These are phyloP conservation scores for Fraxinus anomala DNA, from an alignment of 257 asterid species.

Conservation along the genomic window DNA sequence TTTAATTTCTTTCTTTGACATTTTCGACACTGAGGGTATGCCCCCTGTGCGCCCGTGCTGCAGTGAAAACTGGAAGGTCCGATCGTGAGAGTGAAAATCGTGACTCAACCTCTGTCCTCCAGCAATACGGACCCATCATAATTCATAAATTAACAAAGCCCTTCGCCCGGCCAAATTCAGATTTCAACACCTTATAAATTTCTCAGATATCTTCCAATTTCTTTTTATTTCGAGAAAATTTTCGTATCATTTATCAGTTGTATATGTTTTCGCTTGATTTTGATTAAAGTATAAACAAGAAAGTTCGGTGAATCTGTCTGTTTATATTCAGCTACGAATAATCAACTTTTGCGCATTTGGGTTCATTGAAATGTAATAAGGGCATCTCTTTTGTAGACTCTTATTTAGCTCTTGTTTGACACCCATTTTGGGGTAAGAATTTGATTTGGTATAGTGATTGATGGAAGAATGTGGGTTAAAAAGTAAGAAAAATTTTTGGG, in stretches of 20 bases:
- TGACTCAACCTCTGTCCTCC: too few species aligned
- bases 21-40: too few species aligned
- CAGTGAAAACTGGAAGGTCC: too few species aligned
- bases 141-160: not conserved
- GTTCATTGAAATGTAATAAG: conserved; percentile 17
- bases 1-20: too few species aligned
- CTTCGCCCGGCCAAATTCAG: not conserved
- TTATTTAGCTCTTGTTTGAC: too few species aligned
- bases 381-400: not conserved
- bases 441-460: too few species aligned
- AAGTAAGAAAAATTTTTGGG: too few species aligned
- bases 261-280: conserved; percentile 14
- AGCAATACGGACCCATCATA: not conserved
- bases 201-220: not conserved
- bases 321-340: conserved; percentile 13
- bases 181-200: conserved; percentile 6
- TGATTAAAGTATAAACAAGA: not conserved
- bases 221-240: not conserved
- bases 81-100: too few species aligned
- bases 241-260: not conserved
- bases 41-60: too few species aligned
- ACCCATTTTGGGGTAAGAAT: too few species aligned
- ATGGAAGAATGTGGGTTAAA: too few species aligned
- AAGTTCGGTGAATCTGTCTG: conserved; percentile 8
- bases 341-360: conserved; percentile 22